These are phyloP conservation scores for Monilinia fructigena DNA, from an alignment of 2,329 filamentous ascomycete genomes.

Conservation along the genomic window DNA sequence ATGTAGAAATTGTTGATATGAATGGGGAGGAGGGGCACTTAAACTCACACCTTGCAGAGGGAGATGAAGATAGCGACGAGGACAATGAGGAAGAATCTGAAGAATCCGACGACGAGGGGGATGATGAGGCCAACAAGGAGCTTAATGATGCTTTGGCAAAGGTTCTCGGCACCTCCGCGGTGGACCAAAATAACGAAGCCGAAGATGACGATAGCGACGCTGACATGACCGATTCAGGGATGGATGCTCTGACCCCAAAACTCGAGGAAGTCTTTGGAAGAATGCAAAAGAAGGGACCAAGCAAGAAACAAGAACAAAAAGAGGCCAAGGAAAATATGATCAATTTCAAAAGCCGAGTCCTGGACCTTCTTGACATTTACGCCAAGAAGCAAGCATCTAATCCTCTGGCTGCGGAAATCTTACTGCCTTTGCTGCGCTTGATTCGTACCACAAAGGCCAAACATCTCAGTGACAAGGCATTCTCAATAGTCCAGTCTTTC, in stretches of 20 bases:
- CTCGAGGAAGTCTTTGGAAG: conserved; percentile 84
- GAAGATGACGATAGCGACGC: conserved; percentile 61
- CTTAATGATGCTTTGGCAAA: conserved; percentile 72
- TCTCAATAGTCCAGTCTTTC: conserved; percentile 69
- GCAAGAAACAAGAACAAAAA: conserved; percentile 79
- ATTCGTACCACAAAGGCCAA: conserved; percentile 75
- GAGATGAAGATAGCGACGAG: conserved; percentile 47
- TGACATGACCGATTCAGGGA: conserved; percentile 94
- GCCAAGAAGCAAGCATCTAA: conserved; percentile 74
- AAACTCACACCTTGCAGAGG: conserved; percentile 43
- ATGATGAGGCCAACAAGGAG: conserved; percentile 44
- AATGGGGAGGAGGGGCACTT: conserved; percentile 46
- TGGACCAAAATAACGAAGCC: conserved; percentile 57
- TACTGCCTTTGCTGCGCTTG: conserved; percentile 74
- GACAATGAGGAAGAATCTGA: conserved; percentile 43
- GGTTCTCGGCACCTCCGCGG: conserved; percentile 69
- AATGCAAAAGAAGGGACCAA: conserved; percentile 57
- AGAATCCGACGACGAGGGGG: conserved; percentile 42
- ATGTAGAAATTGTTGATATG: conserved; percentile 51
- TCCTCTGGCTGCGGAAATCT: conserved; percentile 63
- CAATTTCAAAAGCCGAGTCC: conserved; percentile 91
- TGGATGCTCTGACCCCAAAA: conserved; percentile 84
- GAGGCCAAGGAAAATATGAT: conserved; percentile 85
- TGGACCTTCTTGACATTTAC: conserved; percentile 85
- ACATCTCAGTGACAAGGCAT: conserved; percentile 70